These are phyloP conservation scores for Tolypocladium guangdongense DNA, from an alignment of 2,329 filamentous ascomycete species.

Conservation along the genomic window DNA sequence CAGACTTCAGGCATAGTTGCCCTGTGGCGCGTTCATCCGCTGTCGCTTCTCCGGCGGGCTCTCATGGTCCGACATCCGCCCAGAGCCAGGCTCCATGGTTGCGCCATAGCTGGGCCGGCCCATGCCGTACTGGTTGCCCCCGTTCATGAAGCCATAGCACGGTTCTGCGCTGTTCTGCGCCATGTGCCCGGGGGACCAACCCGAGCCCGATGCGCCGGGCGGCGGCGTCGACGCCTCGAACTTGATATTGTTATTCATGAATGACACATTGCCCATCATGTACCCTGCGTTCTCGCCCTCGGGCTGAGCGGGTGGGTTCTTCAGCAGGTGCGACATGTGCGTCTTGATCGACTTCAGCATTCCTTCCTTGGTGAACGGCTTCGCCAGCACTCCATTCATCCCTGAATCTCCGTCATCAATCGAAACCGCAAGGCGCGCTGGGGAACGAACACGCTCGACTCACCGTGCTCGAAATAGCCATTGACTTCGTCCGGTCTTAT, in stretches of 20 bases:
- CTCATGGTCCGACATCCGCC: constrained; percentile 26
- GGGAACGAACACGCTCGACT: constrained; percentile 19
- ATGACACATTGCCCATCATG: constrained; percentile 20
- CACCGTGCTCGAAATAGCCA: constrained; percentile 94
- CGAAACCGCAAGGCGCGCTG: not conserved
- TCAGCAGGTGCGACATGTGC: constrained; percentile 75
- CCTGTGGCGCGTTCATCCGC: constrained; percentile 33
- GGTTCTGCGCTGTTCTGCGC: constrained; percentile 34
- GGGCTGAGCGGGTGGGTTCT: constrained; percentile 42
- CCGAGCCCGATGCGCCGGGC: constrained; percentile 33
- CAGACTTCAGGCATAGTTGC: constrained; percentile 23
- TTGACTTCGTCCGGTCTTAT: constrained; percentile 94
- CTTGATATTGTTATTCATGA: constrained; percentile 29
- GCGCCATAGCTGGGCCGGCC: constrained; percentile 14
- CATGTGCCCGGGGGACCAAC: constrained; percentile 41
- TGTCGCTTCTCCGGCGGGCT: constrained; percentile 43
- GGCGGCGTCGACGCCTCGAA: constrained; percentile 47
- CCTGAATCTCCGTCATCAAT: constrained; percentile 36
- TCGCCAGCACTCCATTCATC: constrained; percentile 95
- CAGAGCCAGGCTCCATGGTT: constrained; percentile 17
- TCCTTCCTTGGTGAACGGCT: constrained; percentile 86
- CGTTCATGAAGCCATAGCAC: constrained; percentile 34
- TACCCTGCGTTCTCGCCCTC: constrained; percentile 22
- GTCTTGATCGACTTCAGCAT: constrained; percentile 81
- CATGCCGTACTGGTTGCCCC: constrained; percentile 27